These are phyloP conservation scores for Asterophora lycoperdoides DNA, from an alignment of 768 basidiomycete species.

Conservation along the genomic window DNA sequence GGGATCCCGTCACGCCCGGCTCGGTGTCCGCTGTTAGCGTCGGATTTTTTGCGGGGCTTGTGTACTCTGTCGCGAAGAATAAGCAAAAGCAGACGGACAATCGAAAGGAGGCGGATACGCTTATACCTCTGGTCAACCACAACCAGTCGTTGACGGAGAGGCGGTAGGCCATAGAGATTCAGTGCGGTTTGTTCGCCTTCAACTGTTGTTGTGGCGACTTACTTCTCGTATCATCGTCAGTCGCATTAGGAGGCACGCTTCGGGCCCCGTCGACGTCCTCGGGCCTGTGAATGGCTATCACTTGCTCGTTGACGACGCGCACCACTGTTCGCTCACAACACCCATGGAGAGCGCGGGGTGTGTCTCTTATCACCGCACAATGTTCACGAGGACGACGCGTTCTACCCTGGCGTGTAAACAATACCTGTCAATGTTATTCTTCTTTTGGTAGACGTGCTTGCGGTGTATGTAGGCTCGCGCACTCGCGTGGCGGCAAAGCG, in stretches of 20 bases:
- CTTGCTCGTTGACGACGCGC: neutral
- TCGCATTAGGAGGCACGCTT: too few species aligned
- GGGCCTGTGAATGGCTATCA: too few species aligned
- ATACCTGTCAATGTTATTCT: neutral
- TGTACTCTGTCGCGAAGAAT: slow-evolving; percentile 94
- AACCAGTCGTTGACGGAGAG: slow-evolving; percentile 12
- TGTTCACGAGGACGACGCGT: neutral
- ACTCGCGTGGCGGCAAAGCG: neutral
- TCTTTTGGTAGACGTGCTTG: neutral
- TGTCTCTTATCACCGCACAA: slow-evolving; percentile 2
- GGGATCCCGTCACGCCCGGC: slow-evolving; percentile 81
- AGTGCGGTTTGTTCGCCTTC: neutral
- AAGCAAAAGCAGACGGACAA: slow-evolving; percentile 80
- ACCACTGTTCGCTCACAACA: neutral
- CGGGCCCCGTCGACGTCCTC: too few species aligned
- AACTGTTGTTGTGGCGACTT: neutral
- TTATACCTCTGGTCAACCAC: slow-evolving; percentile 59
- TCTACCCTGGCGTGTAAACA: neutral
- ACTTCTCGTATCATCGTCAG: neutral
- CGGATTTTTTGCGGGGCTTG: slow-evolving; percentile 87
- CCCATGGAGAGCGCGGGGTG: slow-evolving; percentile 1
- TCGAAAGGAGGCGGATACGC: slow-evolving; percentile 42
- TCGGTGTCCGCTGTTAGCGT: slow-evolving; percentile 84
- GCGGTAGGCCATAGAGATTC: slow-evolving; percentile 1
- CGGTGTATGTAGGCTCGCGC: neutral